Conservation (phyloP, 2,329 filamentous ascomycete genomes). For the Neonectria coccinea region DNA sequence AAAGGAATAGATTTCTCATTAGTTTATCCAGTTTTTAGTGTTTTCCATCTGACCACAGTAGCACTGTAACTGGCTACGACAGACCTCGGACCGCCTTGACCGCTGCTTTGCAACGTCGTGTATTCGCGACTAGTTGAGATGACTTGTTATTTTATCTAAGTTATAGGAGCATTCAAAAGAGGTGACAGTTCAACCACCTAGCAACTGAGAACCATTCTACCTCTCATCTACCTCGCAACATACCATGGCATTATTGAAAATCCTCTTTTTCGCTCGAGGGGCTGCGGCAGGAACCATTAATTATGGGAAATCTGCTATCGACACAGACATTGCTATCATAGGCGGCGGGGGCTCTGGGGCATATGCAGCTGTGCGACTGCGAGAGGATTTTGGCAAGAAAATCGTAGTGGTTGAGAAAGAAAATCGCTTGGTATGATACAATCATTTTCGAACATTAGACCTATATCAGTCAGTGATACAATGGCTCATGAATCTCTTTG, state of each 20-base stretch:
- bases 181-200: background rate
- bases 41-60: background rate
- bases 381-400: background rate
- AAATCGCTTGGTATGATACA: background rate
- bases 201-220: background rate
- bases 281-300: background rate
- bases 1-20: background rate
- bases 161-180: background rate
- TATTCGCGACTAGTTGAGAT: background rate
- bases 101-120: background rate
- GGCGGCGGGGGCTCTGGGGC: background rate
- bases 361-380: background rate
- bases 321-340: background rate
- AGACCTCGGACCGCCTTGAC: background rate
- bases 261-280: background rate
- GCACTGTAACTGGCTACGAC: background rate
- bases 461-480: background rate
- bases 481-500: background rate
- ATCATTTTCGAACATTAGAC: background rate
- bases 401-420: constrained; percentile 1
- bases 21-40: background rate
- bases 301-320: background rate
- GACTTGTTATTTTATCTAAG: background rate
- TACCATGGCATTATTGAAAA: background rate
- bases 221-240: background rate